phyloP scores from a whole-genome alignment of 2,329 filamentous ascomycete species.

The Fusarium caatingaense region DNA sequence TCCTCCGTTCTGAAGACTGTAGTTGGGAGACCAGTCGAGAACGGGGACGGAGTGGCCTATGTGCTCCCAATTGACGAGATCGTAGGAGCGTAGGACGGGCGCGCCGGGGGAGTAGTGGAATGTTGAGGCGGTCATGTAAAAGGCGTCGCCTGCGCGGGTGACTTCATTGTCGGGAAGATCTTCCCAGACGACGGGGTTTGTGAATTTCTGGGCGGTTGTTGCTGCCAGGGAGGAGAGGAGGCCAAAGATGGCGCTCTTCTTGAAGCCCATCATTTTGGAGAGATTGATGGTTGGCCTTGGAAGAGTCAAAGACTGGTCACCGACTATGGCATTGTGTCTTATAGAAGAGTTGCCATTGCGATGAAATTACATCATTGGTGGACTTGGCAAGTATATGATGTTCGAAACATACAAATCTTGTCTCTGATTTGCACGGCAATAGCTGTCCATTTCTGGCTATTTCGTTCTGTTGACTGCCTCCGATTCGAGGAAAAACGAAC shows the following conservation, averaged over 20 bases:
- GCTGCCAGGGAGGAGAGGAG: background rate
- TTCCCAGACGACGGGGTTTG: conserved; percentile 52
- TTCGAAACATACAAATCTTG: background rate
- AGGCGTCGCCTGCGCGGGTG: conserved; percentile 60
- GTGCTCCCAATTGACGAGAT: conserved; percentile 64
- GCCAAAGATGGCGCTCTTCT: conserved; percentile 18
- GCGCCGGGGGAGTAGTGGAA: conserved; percentile 68
- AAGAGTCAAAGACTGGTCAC: background rate
- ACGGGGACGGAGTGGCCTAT: conserved; percentile 56
- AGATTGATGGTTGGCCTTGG: background rate
- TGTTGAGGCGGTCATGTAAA: conserved; percentile 66
- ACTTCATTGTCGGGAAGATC: conserved; percentile 67
- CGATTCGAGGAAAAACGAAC: background rate
- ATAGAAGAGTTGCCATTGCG: background rate
- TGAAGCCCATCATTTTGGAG: background rate
- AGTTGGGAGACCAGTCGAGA: conserved; percentile 13
- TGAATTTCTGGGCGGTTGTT: conserved; percentile 3
- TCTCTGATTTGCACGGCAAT: background rate
- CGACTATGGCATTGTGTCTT: background rate
- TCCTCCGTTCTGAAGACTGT: conserved; percentile 50
- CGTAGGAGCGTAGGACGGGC: conserved; percentile 64
- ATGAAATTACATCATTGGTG: background rate
- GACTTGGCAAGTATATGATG: background rate
- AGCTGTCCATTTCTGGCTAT: background rate
- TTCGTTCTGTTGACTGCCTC: background rate